A percentile compares a stretch with the other conserved stretches of the same genome.
phyloP scores from a whole-genome alignment of 176 grass and related monocot genomes.

The Saccharum spontaneum region DNA sequence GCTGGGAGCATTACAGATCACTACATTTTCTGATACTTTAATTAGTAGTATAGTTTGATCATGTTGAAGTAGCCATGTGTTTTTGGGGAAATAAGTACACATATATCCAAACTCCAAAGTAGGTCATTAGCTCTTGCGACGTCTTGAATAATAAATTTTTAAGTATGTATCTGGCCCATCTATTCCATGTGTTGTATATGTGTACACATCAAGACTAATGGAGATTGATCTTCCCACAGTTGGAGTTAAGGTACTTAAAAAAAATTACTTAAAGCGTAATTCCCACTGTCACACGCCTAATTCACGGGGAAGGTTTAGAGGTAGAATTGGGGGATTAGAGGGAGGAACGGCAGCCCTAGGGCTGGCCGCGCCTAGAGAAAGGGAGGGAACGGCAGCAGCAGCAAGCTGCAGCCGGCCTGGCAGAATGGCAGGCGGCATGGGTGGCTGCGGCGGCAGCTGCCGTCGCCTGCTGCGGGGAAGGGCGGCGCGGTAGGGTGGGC shows the following conservation, averaged over 20 bases:
- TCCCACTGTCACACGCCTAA: not conserved
- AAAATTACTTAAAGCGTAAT: not conserved
- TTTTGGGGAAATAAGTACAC: not conserved
- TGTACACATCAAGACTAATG: not conserved
- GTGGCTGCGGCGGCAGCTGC: too few relatives aligned
- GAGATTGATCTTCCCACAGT: not conserved
- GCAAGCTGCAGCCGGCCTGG: too few relatives aligned
- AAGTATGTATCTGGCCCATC: not conserved
- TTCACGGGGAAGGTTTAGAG: too few relatives aligned
- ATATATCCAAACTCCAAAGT: not conserved
- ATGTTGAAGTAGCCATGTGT: not conserved
- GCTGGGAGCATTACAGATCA: conserved; percentile 2
- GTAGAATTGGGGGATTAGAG: too few relatives aligned
- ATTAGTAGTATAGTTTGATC: not conserved
- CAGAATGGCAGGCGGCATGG: too few relatives aligned
- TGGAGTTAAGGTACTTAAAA: not conserved
- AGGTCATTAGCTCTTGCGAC: not conserved
- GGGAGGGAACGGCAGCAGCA: too few relatives aligned
- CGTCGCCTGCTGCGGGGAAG: too few relatives aligned
- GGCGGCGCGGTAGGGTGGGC: too few relatives aligned
- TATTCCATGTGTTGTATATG: not conserved
- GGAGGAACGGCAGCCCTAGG: too few relatives aligned
- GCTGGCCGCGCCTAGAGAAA: too few relatives aligned
- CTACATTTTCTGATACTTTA: conserved; percentile 7
- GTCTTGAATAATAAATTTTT: not conserved